Evolutionary conservation across 495 filamentous ascomycete species (phyloP), one percentile per base, ranked within the genome.

Genomic region (Penicillium coprophilum): DNA sequence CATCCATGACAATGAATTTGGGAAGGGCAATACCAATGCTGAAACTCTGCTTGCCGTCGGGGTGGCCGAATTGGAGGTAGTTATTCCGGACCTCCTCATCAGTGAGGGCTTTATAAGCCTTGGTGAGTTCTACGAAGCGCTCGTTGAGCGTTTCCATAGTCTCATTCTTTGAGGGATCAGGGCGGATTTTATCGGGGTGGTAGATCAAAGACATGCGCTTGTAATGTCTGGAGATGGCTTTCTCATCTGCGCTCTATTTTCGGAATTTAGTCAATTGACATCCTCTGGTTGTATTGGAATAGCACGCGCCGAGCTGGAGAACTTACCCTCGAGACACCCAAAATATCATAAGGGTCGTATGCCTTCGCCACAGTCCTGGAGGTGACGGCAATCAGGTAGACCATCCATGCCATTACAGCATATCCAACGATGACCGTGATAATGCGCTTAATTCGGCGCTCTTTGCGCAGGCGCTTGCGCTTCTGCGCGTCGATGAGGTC

Each of bases 31-130:
- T 97, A 56, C 96, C 93, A 67, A 97, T 97, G 73, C 92, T 97
- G 78, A 89, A 93, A 66, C 91, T 92, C 71, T 98, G 94, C 77
- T 96, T 97, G 50, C 94, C 94, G 68, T 98, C 94, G 6, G 94
- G 94, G 71, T 98, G 91, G 44, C 94, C 94, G 70, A 87, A 98
- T 69, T 96, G 89, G 34, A 92, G 85, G 68, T 87, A 97, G 77
- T 98, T 98, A 71, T 96, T 95, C 48, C 95, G 88, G 43, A 97
- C 81, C 38, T 97, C 94, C 71, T 97, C 94, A 64, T 98, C 94
- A 9, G 95, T 97, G 41, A 98, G 79, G 8, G 95, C 87, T 73
- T 97, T 97, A 80, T 96, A 97, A 6, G 94, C 94, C 77, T 98
- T 97, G 47, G 90, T 90, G 56, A 97, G 78, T 63, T 98, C 92